Conservation (phyloP, 108 stramenopile genomes). For the Fragilariopsis cylindrus region DNA sequence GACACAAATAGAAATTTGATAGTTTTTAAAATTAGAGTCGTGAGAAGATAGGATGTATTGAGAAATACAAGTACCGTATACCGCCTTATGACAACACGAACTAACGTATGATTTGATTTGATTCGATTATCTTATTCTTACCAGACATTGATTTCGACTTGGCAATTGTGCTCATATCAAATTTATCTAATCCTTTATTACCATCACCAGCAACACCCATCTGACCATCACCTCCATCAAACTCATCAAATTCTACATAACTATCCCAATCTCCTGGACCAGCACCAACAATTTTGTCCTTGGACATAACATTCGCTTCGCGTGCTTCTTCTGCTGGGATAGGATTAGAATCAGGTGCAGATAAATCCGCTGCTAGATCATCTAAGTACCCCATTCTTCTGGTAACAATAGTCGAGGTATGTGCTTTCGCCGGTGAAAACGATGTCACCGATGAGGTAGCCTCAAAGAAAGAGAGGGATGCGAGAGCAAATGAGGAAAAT, state of each 20-base stretch:
- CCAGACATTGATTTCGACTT: constrained; percentile 71
- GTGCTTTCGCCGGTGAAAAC: background rate
- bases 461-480: constrained; percentile 12
- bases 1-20: too few relatives aligned
- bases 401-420: constrained; percentile 16
- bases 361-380: constrained; percentile 37
- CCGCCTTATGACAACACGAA: too few relatives aligned
- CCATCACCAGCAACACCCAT: constrained; percentile 93
- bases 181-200: constrained; percentile 54
- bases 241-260: constrained; percentile 83
- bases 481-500: constrained; percentile 16
- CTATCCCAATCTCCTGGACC: constrained; percentile 62
- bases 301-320: constrained; percentile 54
- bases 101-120: too few relatives aligned
- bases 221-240: constrained; percentile 88
- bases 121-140: background rate
- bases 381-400: constrained; percentile 64
- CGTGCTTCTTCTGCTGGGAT: constrained; percentile 40
- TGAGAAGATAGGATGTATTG: too few relatives aligned
- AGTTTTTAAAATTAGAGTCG: too few relatives aligned
- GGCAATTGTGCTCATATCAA: constrained; percentile 44
- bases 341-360: background rate
- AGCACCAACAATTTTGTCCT: constrained; percentile 48
- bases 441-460: constrained; percentile 2
- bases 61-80: too few relatives aligned